Evolutionary conservation across 768 basidiomycete genomes (phyloP).

Genomic region (Exidia glandulosa): DNA sequence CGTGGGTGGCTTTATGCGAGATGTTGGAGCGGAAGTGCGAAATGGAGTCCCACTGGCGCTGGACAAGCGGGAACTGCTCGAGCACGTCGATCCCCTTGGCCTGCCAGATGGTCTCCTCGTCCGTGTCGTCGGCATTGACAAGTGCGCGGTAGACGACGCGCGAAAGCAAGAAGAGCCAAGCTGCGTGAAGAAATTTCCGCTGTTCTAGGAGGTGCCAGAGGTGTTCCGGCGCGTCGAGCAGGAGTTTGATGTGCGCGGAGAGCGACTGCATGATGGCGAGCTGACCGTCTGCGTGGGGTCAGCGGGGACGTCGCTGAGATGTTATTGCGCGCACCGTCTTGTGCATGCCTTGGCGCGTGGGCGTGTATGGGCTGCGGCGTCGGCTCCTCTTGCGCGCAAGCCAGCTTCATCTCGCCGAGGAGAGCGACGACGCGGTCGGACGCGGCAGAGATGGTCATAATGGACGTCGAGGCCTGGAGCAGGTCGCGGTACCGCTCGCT

Average conservation of each 20-base stretch:
- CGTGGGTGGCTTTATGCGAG: conserved; percentile 73
- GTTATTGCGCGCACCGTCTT: neutral
- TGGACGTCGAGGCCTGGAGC: conserved; percentile 75
- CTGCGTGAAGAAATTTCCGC: conserved; percentile 68
- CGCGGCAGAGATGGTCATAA: conserved; percentile 63
- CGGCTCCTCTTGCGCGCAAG: conserved; percentile 9
- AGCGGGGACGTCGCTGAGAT: neutral
- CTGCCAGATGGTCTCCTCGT: conserved; percentile 44
- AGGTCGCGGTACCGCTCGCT: conserved; percentile 88
- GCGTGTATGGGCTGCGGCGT: neutral
- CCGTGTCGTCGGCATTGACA: conserved; percentile 49
- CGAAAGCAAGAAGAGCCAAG: conserved; percentile 79
- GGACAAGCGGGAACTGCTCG: conserved; percentile 78
- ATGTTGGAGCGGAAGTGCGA: conserved; percentile 83
- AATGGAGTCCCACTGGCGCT: conserved; percentile 88
- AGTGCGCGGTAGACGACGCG: conserved; percentile 76
- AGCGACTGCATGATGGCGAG: conserved; percentile 59
- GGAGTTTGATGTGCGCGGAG: conserved; percentile 82
- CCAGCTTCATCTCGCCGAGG: conserved; percentile 47
- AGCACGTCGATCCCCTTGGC: conserved; percentile 49
- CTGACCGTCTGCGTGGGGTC: conserved; percentile 41
- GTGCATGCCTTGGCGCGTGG: neutral
- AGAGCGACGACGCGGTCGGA: conserved; percentile 53
- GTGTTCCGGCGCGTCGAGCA: conserved; percentile 86
- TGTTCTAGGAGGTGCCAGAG: conserved; percentile 79